Percentiles rank a stretch among this genome's conserved stretches.
Evolutionary conservation across 768 basidiomycete genomes (phyloP).

Genomic region (Ramaria rubella): DNA sequence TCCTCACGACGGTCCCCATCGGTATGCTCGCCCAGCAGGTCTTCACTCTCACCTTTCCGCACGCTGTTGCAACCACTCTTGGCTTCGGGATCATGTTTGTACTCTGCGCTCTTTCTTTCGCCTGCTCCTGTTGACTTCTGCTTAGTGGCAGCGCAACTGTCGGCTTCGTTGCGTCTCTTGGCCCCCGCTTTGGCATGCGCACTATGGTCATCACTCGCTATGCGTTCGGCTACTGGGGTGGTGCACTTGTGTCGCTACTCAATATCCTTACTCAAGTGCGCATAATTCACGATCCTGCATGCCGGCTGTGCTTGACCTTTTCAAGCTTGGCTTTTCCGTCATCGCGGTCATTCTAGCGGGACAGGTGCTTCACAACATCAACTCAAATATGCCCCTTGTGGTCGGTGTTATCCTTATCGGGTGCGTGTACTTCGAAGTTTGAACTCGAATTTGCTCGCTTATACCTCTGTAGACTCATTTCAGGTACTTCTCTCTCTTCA

Average conservation of each 20-base stretch:
- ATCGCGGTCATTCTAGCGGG: conserved; percentile 4
- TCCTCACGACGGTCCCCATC: conserved; percentile 42
- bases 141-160: conserved; percentile 34
- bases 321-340: conserved; percentile 1
- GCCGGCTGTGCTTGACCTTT: neutral
- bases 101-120: too few species aligned
- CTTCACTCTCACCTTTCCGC: conserved; percentile 44
- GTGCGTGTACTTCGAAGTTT: too few species aligned
- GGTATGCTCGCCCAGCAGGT: conserved; percentile 43
- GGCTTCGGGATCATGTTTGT: conserved; percentile 6
- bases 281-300: neutral
- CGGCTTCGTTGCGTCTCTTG: conserved; percentile 48
- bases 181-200: conserved; percentile 45
- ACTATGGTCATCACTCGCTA: conserved; percentile 49
- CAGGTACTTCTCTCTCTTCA: too few species aligned
- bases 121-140: neutral
- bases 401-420: conserved; percentile 4
- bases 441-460: too few species aligned
- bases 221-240: conserved; percentile 43
- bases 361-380: conserved; percentile 2
- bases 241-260: conserved; percentile 42
- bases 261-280: conserved; percentile 45
- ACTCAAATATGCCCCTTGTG: conserved; percentile 1
- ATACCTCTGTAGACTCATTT: too few species aligned
- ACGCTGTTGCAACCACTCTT: conserved; percentile 15